These are phyloP conservation scores for Davidsoniella eucalypti DNA, from an alignment of 2,329 filamentous ascomycete genomes.

Conservation along the genomic window DNA sequence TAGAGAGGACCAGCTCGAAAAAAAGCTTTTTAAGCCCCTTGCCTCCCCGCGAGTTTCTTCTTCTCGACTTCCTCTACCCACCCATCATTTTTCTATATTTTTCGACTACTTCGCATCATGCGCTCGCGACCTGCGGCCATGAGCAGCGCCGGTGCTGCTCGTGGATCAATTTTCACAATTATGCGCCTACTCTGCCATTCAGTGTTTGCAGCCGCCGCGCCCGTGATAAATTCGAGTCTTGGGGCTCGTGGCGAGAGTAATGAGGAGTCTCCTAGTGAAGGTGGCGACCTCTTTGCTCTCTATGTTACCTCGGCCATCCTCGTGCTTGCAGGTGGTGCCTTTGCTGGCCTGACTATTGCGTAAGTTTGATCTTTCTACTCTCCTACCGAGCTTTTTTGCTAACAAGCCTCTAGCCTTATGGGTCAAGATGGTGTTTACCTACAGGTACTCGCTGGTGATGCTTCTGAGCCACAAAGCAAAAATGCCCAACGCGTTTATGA, in stretches of 20 bases:
- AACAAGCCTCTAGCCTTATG: conserved; percentile 30
- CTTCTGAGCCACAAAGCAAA: conserved; percentile 67
- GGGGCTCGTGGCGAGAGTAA: conserved; percentile 19
- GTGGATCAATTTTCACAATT: conserved; percentile 5
- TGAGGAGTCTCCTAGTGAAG: conserved; percentile 35
- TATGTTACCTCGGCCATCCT: conserved; percentile 61
- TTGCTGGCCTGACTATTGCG: conserved; percentile 86
- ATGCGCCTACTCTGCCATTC: conserved; percentile 11
- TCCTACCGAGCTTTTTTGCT: not conserved
- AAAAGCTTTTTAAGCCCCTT: not conserved
- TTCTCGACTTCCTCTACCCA: not conserved
- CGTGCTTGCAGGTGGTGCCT: conserved; percentile 77
- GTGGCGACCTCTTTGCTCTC: conserved; percentile 63
- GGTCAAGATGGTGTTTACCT: conserved; percentile 88
- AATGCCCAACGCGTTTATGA: conserved; percentile 70
- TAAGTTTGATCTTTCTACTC: conserved; percentile 25
- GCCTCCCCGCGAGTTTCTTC: not conserved
- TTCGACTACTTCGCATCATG: conserved; percentile 1
- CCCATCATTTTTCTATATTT: not conserved
- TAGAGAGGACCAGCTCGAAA: too few relatives aligned
- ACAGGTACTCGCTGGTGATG: conserved; percentile 78
- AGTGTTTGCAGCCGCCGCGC: conserved; percentile 29
- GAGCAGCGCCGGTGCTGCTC: conserved; percentile 6
- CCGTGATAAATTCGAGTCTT: conserved; percentile 19
- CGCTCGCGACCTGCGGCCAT: conserved; percentile 7